phyloP scores from a whole-genome alignment of 2,329 filamentous ascomycete species.

The Fusarium robinianum region DNA sequence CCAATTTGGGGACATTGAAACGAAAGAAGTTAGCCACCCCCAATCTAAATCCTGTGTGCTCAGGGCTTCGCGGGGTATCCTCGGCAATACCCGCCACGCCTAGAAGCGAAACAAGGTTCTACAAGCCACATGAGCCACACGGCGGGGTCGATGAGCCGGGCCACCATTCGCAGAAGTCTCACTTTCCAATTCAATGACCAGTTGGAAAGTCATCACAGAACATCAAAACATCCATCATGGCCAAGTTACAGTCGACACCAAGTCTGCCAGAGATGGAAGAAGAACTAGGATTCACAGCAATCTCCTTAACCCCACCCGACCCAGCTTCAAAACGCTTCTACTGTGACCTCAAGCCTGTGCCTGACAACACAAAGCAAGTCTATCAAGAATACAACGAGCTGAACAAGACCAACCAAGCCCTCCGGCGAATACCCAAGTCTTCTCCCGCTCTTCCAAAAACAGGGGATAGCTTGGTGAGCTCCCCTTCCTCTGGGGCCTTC shows the following conservation, averaged over 20 bases:
- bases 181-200: too few species aligned
- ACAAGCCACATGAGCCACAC: too few species aligned
- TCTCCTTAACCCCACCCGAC: not conserved
- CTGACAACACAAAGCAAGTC: not conserved
- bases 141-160: too few species aligned
- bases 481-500: not conserved
- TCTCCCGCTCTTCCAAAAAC: not conserved
- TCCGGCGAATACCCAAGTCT: not conserved
- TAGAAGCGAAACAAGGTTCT: too few species aligned
- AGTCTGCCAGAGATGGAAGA: slow-evolving; percentile 2
- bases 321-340: not conserved
- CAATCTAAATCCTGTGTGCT: too few species aligned
- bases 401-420: not conserved
- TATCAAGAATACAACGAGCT: not conserved
- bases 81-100: too few species aligned
- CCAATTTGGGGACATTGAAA: too few species aligned
- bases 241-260: not conserved
- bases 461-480: not conserved
- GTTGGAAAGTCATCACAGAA: too few species aligned
- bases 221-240: slow-evolving; percentile 3
- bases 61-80: too few species aligned
- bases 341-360: slow-evolving; percentile 2
- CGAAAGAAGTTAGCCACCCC: too few species aligned
- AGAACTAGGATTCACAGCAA: not conserved
- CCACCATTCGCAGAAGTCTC: too few species aligned